These are phyloP conservation scores for Persicaria tinctoria DNA, from an alignment of 148 eudicot species.

Conservation along the genomic window DNA sequence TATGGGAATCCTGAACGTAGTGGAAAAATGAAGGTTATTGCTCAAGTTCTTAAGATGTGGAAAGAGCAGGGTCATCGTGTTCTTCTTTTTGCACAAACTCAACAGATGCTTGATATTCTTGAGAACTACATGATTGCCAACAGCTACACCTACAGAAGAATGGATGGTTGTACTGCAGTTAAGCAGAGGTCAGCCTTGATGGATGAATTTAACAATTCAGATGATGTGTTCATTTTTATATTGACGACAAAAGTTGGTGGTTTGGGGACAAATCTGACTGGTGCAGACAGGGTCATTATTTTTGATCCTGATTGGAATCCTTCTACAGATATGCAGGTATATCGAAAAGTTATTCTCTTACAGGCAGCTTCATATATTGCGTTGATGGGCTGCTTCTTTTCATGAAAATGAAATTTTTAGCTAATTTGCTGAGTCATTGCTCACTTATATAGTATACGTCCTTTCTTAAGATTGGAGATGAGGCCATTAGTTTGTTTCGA, in stretches of 20 bases:
- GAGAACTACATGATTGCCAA: slow-evolving; percentile 60
- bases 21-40: slow-evolving; percentile 92
- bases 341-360: not conserved
- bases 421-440: not conserved
- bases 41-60: slow-evolving; percentile 86
- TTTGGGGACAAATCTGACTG: slow-evolving; percentile 92
- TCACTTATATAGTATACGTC: not conserved
- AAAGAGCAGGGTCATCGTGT: slow-evolving; percentile 94
- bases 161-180: slow-evolving; percentile 91
- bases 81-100: slow-evolving; percentile 93
- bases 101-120: slow-evolving; percentile 97
- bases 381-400: not conserved
- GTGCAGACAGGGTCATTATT: slow-evolving; percentile 92
- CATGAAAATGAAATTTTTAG: not conserved
- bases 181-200: slow-evolving; percentile 88
- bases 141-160: slow-evolving; percentile 73
- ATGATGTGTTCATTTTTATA: slow-evolving; percentile 73
- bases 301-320: slow-evolving; percentile 99
- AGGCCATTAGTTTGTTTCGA: not conserved
- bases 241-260: slow-evolving; percentile 97
- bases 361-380: not conserved
- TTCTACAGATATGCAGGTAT: slow-evolving; percentile 96
- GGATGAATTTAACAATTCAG: slow-evolving; percentile 80
- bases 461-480: not conserved
- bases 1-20: slow-evolving; percentile 94